Conservation (phyloP, 768 basidiomycete species). For the Suillus placidus region DNA sequence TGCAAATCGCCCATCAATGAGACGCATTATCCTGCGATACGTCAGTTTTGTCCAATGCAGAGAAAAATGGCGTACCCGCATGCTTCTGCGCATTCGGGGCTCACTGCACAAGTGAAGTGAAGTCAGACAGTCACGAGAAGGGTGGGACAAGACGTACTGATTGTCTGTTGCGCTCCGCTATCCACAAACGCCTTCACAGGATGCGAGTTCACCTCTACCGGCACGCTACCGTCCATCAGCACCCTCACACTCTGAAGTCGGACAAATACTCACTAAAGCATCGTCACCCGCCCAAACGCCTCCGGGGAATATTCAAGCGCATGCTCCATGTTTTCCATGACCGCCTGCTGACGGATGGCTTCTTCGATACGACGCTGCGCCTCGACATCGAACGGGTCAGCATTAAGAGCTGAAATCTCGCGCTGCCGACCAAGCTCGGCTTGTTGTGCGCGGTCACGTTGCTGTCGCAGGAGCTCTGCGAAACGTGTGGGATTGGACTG, state of each 20-base stretch:
- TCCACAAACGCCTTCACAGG: slow-evolving; percentile 97
- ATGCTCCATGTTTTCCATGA: slow-evolving; percentile 91
- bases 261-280: slow-evolving; percentile 82
- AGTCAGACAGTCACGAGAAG: background rate
- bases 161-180: slow-evolving; percentile 95
- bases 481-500: slow-evolving; percentile 71
- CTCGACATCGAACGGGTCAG: slow-evolving; percentile 89
- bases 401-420: slow-evolving; percentile 71
- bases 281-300: slow-evolving; percentile 89
- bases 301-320: slow-evolving; percentile 94
- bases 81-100: slow-evolving; percentile 86
- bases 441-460: slow-evolving; percentile 54
- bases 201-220: slow-evolving; percentile 88
- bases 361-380: slow-evolving; percentile 95
- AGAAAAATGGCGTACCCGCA: slow-evolving; percentile 66
- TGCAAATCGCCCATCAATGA: slow-evolving; percentile 83
- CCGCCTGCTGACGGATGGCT: slow-evolving; percentile 84
- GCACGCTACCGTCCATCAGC: slow-evolving; percentile 55
- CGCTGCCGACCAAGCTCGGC: slow-evolving; percentile 59
- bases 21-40: slow-evolving; percentile 78
- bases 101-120: slow-evolving; percentile 55
- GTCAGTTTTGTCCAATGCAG: slow-evolving; percentile 10
- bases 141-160: slow-evolving; percentile 61
- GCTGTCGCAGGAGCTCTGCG: slow-evolving; percentile 67
- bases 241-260: background rate